Percentiles rank a stretch among this genome's conserved stretches.
phyloP scores from a whole-genome alignment of 2,329 filamentous ascomycete genomes.

The Diplodia corticola region DNA sequence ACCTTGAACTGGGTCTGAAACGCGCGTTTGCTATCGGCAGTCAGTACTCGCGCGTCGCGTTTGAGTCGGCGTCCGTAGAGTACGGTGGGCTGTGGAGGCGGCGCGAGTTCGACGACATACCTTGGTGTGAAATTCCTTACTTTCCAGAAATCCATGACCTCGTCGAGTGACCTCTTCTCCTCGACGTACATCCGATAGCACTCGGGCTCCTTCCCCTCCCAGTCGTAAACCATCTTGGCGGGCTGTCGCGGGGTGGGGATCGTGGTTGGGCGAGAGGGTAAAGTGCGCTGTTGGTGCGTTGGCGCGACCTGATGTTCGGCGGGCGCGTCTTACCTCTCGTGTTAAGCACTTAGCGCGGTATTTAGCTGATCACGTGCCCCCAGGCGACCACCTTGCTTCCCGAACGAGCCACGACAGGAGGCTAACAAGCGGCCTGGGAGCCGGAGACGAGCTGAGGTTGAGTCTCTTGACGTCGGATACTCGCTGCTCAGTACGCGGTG shows the following conservation, averaged over 20 bases:
- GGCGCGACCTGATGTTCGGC: conserved; percentile 5
- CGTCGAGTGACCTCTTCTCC: not conserved
- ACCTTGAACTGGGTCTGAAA: conserved; percentile 69
- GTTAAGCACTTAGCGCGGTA: not conserved
- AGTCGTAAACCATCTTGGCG: conserved; percentile 34
- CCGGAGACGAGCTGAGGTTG: not conserved
- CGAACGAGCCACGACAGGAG: not conserved
- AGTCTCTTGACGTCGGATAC: no score
- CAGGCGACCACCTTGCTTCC: not conserved
- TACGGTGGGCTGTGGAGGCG: conserved; percentile 19
- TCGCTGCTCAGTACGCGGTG: not conserved
- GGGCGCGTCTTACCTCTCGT: not conserved
- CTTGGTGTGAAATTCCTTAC: conserved; percentile 29
- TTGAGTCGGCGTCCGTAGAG: conserved; percentile 21
- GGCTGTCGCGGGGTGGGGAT: not conserved
- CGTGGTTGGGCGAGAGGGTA: not conserved
- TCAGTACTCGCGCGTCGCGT: conserved; percentile 9
- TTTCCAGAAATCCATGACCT: conserved; percentile 58
- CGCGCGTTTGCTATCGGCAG: conserved; percentile 64
- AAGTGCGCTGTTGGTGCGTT: conserved; percentile 19
- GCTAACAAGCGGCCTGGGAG: not conserved
- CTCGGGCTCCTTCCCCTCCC: conserved; percentile 63
- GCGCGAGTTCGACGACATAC: conserved; percentile 22
- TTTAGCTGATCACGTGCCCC: not conserved
- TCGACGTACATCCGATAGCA: conserved; percentile 51